Percentiles rank a stretch among this genome's conserved stretches.
These are phyloP conservation scores for Speleostelium caveatum DNA, from an alignment of 78 protist genomes.

Conservation along the genomic window DNA sequence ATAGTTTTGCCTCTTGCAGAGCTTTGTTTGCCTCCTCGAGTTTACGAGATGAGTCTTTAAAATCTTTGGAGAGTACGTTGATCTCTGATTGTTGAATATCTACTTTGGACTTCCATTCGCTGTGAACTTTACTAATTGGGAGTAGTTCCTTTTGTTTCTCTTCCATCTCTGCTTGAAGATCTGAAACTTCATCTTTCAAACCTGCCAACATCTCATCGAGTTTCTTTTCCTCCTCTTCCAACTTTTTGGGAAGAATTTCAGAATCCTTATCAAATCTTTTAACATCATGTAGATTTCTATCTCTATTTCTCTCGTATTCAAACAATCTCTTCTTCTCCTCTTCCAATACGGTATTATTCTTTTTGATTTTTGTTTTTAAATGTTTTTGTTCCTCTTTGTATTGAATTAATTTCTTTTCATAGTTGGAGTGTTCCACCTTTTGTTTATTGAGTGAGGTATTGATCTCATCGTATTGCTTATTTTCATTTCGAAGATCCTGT, in stretches of 20 bases:
- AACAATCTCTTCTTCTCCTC: slow-evolving; percentile 56
- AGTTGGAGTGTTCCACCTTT: slow-evolving; percentile 10
- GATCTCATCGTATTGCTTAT: slow-evolving; percentile 16
- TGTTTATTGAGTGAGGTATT: neutral
- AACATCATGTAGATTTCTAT: slow-evolving; percentile 7
- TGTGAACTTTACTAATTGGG: slow-evolving; percentile 67
- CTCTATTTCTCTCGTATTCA: neutral
- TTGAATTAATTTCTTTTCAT: slow-evolving; percentile 18
- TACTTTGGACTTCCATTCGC: slow-evolving; percentile 24
- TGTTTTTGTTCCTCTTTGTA: slow-evolving; percentile 66
- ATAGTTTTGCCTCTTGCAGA: slow-evolving; percentile 23
- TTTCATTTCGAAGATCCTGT: slow-evolving; percentile 31
- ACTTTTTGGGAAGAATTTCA: slow-evolving; percentile 4
- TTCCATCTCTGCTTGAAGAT: slow-evolving; percentile 86
- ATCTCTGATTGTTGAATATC: slow-evolving; percentile 79
- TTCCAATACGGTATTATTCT: neutral
- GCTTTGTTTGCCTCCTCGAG: slow-evolving; percentile 50
- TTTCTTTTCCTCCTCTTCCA: slow-evolving; percentile 51
- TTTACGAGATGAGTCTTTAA: slow-evolving; percentile 12
- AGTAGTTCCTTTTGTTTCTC: slow-evolving; percentile 81
- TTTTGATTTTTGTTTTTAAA: slow-evolving; percentile 44
- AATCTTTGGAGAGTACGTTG: slow-evolving; percentile 44
- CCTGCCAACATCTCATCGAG: slow-evolving; percentile 73
- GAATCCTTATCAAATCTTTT: slow-evolving; percentile 23
- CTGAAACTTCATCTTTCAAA: slow-evolving; percentile 75